Evolutionary conservation across 768 basidiomycete species (phyloP), one percentile per base, ranked within the genome.

Genomic region (Termitomyces sp.): DNA sequence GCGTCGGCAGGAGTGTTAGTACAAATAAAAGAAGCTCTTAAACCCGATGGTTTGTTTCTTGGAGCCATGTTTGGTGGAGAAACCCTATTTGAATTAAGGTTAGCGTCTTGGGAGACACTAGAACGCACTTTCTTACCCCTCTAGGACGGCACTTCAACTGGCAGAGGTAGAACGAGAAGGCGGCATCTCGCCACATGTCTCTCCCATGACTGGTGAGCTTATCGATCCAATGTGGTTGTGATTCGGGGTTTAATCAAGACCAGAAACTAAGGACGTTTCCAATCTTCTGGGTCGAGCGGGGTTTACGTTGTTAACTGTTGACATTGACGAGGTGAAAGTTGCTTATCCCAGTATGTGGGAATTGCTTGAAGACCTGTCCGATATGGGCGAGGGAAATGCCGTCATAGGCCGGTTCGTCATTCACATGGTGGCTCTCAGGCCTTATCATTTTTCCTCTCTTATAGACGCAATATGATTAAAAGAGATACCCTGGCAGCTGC

Each of bases 351-450:
- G 86, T 46, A 95, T 98, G 81, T 98, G 90, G 88, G 96, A 98
- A 67, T 81, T 99, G 14, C 78, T 98, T 71, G 85, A 94, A 56
- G 97, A 99, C 70, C 72, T 99, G n/a, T 80, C 83, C 52, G 86
- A 92, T 68, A 99, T 99, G 97, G 97, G 97, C 20, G 97, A 99
- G 69, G 85, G 83, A 50, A 98, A 97, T 67, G 93, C 94, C 11
- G 82, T 98, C 45, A 74, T 95, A 33, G 92, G 90, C 65, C 77
- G 93, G 87, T 92, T 60, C 46, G 78, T 66, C 38, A n/a, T 46
- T 33, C 16, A 14, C 36, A 1, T 24, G 7, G 14, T 13, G 6
- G 24, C 6, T 43, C 20, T 32, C 4, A 13, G 24, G 24, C 40
- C 51, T 41, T 28, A 7, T 35, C 13, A 26, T 4, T 45, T 16